Evolutionary conservation across 1,139 yeast species (phyloP), one percentile per base, ranked within the genome.

Genomic region (Nakaseomyces kungkrabaensis): DNA sequence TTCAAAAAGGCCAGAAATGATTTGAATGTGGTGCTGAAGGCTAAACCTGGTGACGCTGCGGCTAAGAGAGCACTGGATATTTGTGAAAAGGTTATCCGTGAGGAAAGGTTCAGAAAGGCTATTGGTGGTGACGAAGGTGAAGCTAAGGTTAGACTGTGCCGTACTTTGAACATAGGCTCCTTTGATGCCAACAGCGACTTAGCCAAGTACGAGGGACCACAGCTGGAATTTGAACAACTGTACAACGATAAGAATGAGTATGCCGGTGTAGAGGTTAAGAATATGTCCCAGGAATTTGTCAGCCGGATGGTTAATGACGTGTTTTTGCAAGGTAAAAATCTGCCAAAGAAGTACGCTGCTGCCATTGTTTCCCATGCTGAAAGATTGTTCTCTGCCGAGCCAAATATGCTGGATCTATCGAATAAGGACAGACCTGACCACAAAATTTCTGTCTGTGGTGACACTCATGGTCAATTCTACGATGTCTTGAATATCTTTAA

Each of bases 391-490:
- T 72, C 71, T 52, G 57, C 71, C 3, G 97, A 90, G 63, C 77
- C 82, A 7, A 76, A 95, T 1, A 72, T 90, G 76, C 85, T 84
- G 31, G 97, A 92, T 61, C 65, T 89, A 27, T 70, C 69, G 26
- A 68, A 68, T 37, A 62, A 63, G 24, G 55, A 63, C 10, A 70
- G 69, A 43, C 54, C 65, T 8, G 67, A 65, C 13, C 55, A 57
- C 24, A 63, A 59, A 38, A 72, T 94, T 45, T 88, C 97, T 0
- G 85, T 92, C 9, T 94, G 95, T 57, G 99, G 99, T 56, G 99
- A 92, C 65, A 92, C 97, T 0, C 99, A 92, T 65, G 99, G 99
- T 37, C 98, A 92, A 67, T 89, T 85, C 64, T 92, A 78, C 62
- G 98, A 92, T 65, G 80, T 92, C 47, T 70, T 90, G 61, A 85